Evolutionary conservation across 768 basidiomycete species (phyloP).

Genomic region (Lactarius evosmus): DNA sequence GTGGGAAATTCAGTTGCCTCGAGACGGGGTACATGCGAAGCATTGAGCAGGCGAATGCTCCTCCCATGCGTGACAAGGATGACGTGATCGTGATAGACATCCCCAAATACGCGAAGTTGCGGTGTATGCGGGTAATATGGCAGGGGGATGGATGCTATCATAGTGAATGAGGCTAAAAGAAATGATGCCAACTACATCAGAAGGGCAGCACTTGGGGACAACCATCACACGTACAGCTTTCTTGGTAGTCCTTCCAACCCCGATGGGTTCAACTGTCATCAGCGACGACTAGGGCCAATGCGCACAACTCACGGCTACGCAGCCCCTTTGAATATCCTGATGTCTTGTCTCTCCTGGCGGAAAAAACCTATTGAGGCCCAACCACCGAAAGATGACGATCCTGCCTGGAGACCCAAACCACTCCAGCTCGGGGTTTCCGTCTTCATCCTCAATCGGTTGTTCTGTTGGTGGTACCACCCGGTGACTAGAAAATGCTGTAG

Average conservation of each 20-base stretch:
- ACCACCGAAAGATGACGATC: constrained; percentile 64
- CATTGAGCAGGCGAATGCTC: constrained; percentile 16
- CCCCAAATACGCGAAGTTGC: constrained; percentile 43
- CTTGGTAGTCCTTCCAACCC: constrained; percentile 61
- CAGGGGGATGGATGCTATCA: constrained; percentile 50
- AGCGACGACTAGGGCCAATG: neutral
- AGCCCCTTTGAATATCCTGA: constrained; percentile 49
- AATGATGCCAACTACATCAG: neutral
- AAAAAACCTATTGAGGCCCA: constrained; percentile 62
- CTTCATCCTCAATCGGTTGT: constrained; percentile 29
- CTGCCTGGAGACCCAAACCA: constrained; percentile 41
- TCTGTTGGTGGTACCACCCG: constrained; percentile 28
- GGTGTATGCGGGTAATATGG: constrained; percentile 37
- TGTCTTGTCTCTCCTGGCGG: constrained; percentile 41
- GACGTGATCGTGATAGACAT: constrained; percentile 47
- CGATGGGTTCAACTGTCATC: neutral
- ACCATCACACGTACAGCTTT: constrained; percentile 54
- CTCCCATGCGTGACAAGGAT: constrained; percentile 36
- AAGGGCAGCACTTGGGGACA: neutral
- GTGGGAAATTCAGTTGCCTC: constrained; percentile 12
- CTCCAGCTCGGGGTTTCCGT: constrained; percentile 1
- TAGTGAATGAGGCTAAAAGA: constrained; percentile 58
- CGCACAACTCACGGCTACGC: constrained; percentile 50
- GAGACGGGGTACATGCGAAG: constrained; percentile 10
- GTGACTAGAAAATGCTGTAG: constrained; percentile 43